Conservation (phyloP, 2,329 filamentous ascomycete genomes). For the Macrophomina pseudophaseolina region DNA sequence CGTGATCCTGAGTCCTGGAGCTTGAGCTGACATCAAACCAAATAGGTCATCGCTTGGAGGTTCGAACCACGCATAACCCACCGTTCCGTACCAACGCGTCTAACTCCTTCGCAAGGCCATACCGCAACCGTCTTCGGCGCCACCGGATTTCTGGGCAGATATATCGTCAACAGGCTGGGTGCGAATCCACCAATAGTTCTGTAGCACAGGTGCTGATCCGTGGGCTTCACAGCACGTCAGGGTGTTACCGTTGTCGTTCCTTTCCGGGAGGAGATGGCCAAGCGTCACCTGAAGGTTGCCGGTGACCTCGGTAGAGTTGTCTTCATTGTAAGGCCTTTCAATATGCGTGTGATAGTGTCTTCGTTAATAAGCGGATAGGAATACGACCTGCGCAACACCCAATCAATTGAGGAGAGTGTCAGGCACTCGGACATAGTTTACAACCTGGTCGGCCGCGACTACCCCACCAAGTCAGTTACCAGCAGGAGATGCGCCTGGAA, state of each 20-base stretch:
- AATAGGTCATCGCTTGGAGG: slow-evolving; percentile 82
- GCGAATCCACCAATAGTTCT: slow-evolving; percentile 36
- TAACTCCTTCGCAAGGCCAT: slow-evolving; percentile 68
- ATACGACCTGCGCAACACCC: slow-evolving; percentile 91
- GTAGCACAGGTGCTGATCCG: neutral
- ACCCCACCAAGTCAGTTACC: slow-evolving; percentile 84
- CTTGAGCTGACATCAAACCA: slow-evolving; percentile 27
- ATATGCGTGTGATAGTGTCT: neutral
- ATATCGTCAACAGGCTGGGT: slow-evolving; percentile 96
- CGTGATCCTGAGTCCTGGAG: slow-evolving; percentile 35
- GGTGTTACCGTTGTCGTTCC: slow-evolving; percentile 95
- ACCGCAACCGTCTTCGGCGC: slow-evolving; percentile 98
- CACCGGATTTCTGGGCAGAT: slow-evolving; percentile 92
- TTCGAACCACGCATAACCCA: slow-evolving; percentile 42
- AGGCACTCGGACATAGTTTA: slow-evolving; percentile 97
- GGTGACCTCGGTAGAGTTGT: slow-evolving; percentile 89
- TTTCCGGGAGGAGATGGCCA: slow-evolving; percentile 96
- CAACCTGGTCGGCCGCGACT: slow-evolving; percentile 92
- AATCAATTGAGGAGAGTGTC: slow-evolving; percentile 95
- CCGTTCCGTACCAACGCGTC: slow-evolving; percentile 31
- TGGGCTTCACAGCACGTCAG: slow-evolving; percentile 69
- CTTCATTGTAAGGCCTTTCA: slow-evolving; percentile 70
- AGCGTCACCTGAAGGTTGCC: slow-evolving; percentile 94
- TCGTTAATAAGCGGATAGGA: slow-evolving; percentile 61
- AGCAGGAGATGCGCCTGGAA: neutral